phyloP scores from a whole-genome alignment of 352 stramenopile genomes.

The Pythium sukuiense region DNA sequence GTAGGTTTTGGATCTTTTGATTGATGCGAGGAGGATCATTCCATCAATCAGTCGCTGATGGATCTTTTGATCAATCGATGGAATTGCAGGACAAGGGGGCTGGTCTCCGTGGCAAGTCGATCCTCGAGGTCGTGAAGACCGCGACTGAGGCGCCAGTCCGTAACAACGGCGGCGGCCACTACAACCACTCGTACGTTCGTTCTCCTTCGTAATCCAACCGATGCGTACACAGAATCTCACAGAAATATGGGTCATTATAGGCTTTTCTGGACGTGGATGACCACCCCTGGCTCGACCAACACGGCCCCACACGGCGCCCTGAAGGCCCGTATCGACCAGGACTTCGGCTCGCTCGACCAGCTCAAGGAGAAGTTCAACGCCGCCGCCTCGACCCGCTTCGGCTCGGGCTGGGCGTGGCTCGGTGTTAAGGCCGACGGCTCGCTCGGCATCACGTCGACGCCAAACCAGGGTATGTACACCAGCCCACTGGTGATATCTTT shows the following conservation, averaged over 20 bases:
- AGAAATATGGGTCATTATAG: slow-evolving; percentile 12
- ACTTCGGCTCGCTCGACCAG: slow-evolving; percentile 90
- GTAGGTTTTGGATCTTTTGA: slow-evolving; percentile 26
- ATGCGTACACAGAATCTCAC: background rate
- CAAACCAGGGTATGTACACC: slow-evolving; percentile 89
- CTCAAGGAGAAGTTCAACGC: slow-evolving; percentile 91
- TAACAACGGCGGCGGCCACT: slow-evolving; percentile 87
- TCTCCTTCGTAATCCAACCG: background rate
- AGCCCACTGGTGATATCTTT: background rate
- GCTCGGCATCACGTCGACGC: slow-evolving; percentile 94
- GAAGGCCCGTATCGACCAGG: slow-evolving; percentile 81
- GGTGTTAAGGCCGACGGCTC: slow-evolving; percentile 86
- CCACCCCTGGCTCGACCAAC: slow-evolving; percentile 69
- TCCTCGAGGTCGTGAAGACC: slow-evolving; percentile 74
- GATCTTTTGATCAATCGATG: background rate
- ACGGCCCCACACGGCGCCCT: slow-evolving; percentile 78
- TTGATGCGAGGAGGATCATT: background rate
- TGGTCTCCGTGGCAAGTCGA: slow-evolving; percentile 75
- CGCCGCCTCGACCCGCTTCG: slow-evolving; percentile 84
- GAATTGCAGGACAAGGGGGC: slow-evolving; percentile 58
- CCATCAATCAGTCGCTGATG: background rate
- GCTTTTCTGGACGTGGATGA: slow-evolving; percentile 95
- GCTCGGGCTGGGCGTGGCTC: slow-evolving; percentile 91
- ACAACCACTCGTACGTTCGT: slow-evolving; percentile 67
- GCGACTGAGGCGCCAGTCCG: slow-evolving; percentile 74